phyloP scores from a whole-genome alignment of 176 grass and related monocot genomes.

The Avena sativa region DNA sequence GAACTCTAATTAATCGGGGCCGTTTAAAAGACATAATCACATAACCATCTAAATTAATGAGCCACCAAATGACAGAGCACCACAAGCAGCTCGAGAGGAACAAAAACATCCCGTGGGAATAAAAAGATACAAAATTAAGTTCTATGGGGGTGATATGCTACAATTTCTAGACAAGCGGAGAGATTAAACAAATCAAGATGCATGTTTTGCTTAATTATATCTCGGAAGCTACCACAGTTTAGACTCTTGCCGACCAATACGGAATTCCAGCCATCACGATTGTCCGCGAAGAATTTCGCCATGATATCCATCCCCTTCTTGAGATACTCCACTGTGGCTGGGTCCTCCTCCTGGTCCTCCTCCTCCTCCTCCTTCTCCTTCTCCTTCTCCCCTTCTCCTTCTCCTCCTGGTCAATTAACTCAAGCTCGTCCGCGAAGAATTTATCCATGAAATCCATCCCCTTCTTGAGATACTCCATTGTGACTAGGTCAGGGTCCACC shows the following conservation, averaged over 20 bases:
- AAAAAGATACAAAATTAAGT: background rate
- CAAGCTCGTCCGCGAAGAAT: background rate
- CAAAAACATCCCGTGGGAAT: background rate
- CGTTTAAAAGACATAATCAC: too few species aligned
- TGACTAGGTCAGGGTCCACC: background rate
- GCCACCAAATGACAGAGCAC: background rate
- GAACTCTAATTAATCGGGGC: background rate
- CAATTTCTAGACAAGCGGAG: background rate
- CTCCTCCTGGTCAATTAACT: too few species aligned
- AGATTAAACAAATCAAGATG: background rate
- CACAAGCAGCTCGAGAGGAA: background rate
- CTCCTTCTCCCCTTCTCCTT: too few species aligned
- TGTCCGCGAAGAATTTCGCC: background rate
- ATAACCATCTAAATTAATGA: background rate
- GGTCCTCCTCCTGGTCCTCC: too few species aligned
- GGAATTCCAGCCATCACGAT: background rate
- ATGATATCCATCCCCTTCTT: background rate
- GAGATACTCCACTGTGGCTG: background rate
- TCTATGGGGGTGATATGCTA: background rate
- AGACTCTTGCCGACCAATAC: background rate
- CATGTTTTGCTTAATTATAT: background rate
- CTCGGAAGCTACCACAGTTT: background rate
- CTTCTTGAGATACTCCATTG: background rate
- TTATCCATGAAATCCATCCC: fast-evolving
- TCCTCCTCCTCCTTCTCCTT: too few species aligned